A percentile compares a stretch with the other conserved stretches of the same genome.
Conservation (phyloP, 495 filamentous ascomycete genomes). For the Aspergillus hancockii region DNA sequence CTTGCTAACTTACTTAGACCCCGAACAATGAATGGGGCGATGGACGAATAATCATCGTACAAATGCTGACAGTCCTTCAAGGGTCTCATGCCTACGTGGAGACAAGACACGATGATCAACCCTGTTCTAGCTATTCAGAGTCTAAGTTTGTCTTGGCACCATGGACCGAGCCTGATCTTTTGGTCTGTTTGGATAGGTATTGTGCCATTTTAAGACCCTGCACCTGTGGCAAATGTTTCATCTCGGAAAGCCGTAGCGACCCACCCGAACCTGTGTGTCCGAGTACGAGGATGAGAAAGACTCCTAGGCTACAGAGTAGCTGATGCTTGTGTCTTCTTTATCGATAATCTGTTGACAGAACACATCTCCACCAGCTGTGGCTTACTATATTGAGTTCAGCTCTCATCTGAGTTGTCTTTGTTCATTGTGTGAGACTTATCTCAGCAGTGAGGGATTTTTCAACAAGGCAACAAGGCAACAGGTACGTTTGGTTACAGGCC, state of each 20-base stretch:
- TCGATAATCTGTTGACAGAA: too few species aligned
- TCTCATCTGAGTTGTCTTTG: too few species aligned
- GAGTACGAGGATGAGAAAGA: not conserved
- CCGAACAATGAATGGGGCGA: not conserved
- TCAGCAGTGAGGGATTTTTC: too few species aligned
- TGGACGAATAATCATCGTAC: not conserved
- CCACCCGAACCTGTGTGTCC: not conserved
- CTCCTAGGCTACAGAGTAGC: too few species aligned
- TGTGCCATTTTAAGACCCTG: not conserved
- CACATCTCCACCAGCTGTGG: too few species aligned
- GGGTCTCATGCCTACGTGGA: not conserved
- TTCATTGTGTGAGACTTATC: too few species aligned
- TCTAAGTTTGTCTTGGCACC: not conserved
- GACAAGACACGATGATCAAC: not conserved
- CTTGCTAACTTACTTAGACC: not conserved
- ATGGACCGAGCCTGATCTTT: not conserved
- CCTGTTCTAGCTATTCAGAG: not conserved
- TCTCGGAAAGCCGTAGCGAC: not conserved
- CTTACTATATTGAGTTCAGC: too few species aligned
- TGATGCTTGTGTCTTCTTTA: not conserved
- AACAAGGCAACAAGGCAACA: too few species aligned
- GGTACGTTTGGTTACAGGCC: too few species aligned
- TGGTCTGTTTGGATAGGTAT: not conserved
- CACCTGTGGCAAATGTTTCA: not conserved
- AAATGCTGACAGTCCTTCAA: not conserved